Conservation (phyloP, 306 rosid species). For the Citrullus colocynthis region DNA sequence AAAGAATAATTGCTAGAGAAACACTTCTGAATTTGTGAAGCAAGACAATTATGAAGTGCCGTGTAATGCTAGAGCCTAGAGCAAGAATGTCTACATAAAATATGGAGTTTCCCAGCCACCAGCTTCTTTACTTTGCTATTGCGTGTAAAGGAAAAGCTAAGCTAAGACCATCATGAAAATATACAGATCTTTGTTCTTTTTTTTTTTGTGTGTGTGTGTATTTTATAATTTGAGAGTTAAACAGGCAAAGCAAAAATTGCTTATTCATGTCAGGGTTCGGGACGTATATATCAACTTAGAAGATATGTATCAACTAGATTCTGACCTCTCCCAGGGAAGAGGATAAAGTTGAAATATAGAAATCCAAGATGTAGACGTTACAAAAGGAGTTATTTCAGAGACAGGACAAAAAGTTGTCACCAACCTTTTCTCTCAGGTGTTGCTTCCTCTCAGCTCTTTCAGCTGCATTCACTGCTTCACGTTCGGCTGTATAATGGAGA, state of each 20-base stretch:
- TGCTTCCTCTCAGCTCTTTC: slow-evolving; percentile 90
- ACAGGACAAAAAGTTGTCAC: background rate
- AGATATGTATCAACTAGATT: background rate
- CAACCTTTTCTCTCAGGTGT: slow-evolving; percentile 71
- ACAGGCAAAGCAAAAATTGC: background rate
- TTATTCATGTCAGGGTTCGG: background rate
- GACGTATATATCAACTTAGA: background rate
- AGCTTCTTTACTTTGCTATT: background rate
- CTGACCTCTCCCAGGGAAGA: background rate
- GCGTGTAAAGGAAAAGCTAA: background rate
- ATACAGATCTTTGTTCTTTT: background rate
- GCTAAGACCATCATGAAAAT: background rate
- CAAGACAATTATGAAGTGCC: background rate
- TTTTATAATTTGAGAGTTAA: background rate
- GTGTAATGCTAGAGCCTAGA: too few relatives aligned
- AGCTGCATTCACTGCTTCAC: slow-evolving; percentile 87
- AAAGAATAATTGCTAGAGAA: background rate
- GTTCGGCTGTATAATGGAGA: slow-evolving; percentile 44
- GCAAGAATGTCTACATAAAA: background rate
- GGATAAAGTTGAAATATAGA: background rate
- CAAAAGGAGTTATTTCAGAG: background rate
- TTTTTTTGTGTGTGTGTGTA: background rate
- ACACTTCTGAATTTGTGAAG: background rate
- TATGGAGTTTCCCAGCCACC: background rate
- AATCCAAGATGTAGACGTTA: background rate